A percentile compares a stretch with the other conserved stretches of the same genome.
Conservation (phyloP, 306 rosid genomes). For the Sophora flavescens region DNA sequence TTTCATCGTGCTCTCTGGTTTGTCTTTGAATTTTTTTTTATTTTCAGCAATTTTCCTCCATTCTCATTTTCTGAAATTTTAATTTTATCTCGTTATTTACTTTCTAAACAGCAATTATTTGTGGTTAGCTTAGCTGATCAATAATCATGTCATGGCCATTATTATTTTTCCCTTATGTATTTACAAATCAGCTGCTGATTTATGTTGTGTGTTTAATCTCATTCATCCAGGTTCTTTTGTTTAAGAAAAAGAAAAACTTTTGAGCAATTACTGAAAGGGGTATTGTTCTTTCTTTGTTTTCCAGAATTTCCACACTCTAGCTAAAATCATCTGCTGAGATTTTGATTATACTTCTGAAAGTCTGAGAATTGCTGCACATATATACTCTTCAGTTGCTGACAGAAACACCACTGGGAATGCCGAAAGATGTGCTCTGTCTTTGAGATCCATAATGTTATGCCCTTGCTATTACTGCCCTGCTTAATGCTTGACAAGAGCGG, state of each 20-base stretch:
- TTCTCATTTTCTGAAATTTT: background rate
- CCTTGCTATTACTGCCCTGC: slow-evolving; percentile 36
- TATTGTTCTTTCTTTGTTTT: slow-evolving; percentile 38
- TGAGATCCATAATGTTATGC: slow-evolving; percentile 48
- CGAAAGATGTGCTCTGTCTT: slow-evolving; percentile 62
- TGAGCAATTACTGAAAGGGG: slow-evolving; percentile 28
- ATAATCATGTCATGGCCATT: background rate
- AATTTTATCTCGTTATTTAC: background rate
- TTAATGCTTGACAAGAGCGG: slow-evolving; percentile 45
- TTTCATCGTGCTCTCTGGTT: background rate
- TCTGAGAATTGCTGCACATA: slow-evolving; percentile 15
- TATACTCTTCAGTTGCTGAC: slow-evolving; percentile 33
- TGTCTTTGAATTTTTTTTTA: background rate
- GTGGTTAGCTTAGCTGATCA: background rate
- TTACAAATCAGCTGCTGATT: slow-evolving; percentile 3
- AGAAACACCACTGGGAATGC: slow-evolving; percentile 62
- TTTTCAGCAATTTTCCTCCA: background rate
- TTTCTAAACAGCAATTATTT: background rate
- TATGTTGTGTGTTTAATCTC: background rate
- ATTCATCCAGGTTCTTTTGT: background rate
- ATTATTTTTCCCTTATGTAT: background rate
- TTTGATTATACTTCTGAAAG: slow-evolving; percentile 43
- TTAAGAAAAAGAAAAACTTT: background rate
- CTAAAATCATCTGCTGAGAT: slow-evolving; percentile 33
- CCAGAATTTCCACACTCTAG: slow-evolving; percentile 10